Evolutionary conservation across 2,329 filamentous ascomycete genomes (phyloP).

Genomic region (Penicillium sp.): DNA sequence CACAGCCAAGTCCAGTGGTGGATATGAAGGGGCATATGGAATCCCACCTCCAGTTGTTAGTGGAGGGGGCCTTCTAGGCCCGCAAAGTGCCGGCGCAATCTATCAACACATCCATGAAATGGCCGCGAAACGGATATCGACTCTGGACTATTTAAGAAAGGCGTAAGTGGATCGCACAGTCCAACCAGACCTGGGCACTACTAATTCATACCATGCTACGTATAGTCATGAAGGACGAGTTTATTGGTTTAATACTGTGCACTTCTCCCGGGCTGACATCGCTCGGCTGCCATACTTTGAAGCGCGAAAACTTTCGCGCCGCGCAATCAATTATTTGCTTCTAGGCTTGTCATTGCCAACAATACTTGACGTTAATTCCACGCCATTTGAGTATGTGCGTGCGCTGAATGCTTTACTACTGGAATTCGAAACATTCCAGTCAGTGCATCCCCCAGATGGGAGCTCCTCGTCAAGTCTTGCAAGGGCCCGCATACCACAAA

Average conservation of each 20-base stretch:
- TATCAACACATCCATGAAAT: slow-evolving; percentile 76
- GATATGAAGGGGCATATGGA: slow-evolving; percentile 27
- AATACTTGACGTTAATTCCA: slow-evolving; percentile 80
- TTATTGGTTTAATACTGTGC: slow-evolving; percentile 97
- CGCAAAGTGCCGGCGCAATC: slow-evolving; percentile 55
- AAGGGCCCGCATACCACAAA: slow-evolving; percentile 76
- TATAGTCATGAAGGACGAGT: slow-evolving; percentile 84
- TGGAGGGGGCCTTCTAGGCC: slow-evolving; percentile 38
- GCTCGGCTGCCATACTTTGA: slow-evolving; percentile 83
- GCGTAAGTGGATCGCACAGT: slow-evolving; percentile 61
- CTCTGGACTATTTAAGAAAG: slow-evolving; percentile 87
- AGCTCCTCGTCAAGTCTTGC: slow-evolving; percentile 67
- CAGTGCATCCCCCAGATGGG: slow-evolving; percentile 77
- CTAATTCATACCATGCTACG: slow-evolving; percentile 13
- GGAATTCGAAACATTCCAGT: slow-evolving; percentile 93
- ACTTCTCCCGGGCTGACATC: slow-evolving; percentile 82
- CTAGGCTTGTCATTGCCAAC: slow-evolving; percentile 88
- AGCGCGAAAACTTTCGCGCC: slow-evolving; percentile 76
- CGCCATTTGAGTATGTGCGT: slow-evolving; percentile 79
- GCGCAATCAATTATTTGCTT: slow-evolving; percentile 90
- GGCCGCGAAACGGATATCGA: slow-evolving; percentile 89
- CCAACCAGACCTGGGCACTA: background rate
- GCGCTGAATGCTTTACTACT: slow-evolving; percentile 79
- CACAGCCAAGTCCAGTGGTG: slow-evolving; percentile 34
- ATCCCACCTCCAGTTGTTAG: slow-evolving; percentile 32